Conservation (phyloP, 306 rosid genomes). For the Potentilla sterilis region DNA sequence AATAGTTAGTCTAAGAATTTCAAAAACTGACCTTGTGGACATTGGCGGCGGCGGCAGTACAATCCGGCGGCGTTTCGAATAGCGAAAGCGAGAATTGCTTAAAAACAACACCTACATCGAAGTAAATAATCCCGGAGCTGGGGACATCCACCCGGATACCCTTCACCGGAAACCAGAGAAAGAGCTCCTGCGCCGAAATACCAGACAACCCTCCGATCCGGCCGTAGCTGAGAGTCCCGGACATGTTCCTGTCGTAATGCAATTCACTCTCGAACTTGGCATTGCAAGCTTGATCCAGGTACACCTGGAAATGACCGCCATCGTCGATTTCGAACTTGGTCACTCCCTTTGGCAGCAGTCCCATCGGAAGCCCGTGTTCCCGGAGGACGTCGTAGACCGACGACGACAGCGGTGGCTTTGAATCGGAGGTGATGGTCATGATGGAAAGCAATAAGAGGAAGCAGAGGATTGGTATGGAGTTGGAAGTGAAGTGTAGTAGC, state of each 20-base stretch:
- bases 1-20: not conserved
- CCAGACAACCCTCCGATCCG: conserved; percentile 61
- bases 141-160: conserved; percentile 84
- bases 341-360: conserved; percentile 68
- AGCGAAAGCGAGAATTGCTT: conserved; percentile 74
- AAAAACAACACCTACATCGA: conserved; percentile 69
- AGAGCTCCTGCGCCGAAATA: conserved; percentile 72
- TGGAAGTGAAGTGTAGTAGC: not conserved
- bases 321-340: conserved; percentile 44
- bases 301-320: conserved; percentile 52
- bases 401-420: not conserved
- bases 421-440: conserved; percentile 7
- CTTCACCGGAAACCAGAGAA: conserved; percentile 78
- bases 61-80: conserved; percentile 75
- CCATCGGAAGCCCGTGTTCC: conserved; percentile 75
- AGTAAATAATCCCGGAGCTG: conserved; percentile 72
- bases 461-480: conserved; percentile 15
- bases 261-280: conserved; percentile 80
- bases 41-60: conserved; percentile 36
- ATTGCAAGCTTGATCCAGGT: conserved; percentile 78
- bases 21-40: conserved; percentile 34
- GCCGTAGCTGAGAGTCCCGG: conserved; percentile 60
- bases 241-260: conserved; percentile 75
- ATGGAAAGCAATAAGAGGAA: conserved; percentile 17
- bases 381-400: conserved; percentile 62